Conservation (phyloP, 2,329 filamentous ascomycete genomes). For the Hymenoscyphus fructigenus region DNA sequence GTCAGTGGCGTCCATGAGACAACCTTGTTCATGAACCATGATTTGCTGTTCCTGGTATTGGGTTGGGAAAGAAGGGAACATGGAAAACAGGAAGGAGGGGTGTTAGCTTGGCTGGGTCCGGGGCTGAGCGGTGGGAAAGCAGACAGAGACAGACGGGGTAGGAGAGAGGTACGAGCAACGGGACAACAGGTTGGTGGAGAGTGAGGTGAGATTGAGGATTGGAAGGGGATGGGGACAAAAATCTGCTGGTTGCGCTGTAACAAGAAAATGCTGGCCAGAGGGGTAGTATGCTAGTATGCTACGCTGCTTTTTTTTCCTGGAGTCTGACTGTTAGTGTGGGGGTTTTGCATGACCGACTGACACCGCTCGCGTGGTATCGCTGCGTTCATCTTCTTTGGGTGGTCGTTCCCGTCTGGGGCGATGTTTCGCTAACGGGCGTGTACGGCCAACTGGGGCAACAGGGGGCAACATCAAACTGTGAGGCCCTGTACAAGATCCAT, state of each 20-base stretch:
- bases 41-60: conserved; percentile 6
- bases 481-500: neutral
- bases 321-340: conserved; percentile 4
- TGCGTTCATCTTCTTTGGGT: neutral
- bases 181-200: neutral
- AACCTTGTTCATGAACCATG: neutral
- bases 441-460: neutral
- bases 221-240: neutral
- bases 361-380: conserved; percentile 2
- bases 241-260: neutral
- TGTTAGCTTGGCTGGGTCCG: neutral
- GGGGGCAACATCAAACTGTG: neutral
- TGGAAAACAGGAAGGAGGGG: neutral
- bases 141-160: neutral
- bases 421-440: neutral
- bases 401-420: neutral
- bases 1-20: neutral
- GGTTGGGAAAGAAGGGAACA: neutral
- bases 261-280: neutral
- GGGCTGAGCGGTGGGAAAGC: neutral
- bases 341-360: neutral
- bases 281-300: no score
- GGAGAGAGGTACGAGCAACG: conserved; percentile 1
- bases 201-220: neutral
- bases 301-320: neutral